Evolutionary conservation across 2,329 filamentous ascomycete species (phyloP).

Genomic region (Colletotrichum destructivum): DNA sequence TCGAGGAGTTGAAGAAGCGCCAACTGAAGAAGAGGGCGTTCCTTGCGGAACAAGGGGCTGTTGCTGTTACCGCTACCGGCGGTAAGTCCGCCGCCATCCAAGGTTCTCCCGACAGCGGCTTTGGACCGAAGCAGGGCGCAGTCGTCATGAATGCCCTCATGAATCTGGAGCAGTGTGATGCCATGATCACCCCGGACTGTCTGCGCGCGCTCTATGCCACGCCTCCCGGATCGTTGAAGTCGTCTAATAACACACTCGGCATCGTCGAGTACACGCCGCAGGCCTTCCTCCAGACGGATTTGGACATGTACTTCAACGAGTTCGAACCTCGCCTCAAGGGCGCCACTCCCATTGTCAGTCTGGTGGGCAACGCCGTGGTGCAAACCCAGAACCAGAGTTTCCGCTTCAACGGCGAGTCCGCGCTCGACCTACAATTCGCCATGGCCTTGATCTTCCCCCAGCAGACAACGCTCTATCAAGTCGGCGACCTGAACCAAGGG

Average conservation of each 20-base stretch:
- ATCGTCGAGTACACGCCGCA: conserved; percentile 68
- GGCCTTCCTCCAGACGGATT: conserved; percentile 65
- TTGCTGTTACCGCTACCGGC: background rate
- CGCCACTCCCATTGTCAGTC: conserved; percentile 59
- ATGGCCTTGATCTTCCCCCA: conserved; percentile 69
- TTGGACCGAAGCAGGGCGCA: conserved; percentile 51
- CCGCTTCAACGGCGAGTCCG: conserved; percentile 60
- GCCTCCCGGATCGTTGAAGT: conserved; percentile 53
- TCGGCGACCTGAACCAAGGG: conserved; percentile 53
- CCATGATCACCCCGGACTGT: conserved; percentile 71
- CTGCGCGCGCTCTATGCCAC: conserved; percentile 64
- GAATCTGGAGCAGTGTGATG: conserved; percentile 60
- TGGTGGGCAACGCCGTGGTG: conserved; percentile 63
- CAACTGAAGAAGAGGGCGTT: conserved; percentile 30
- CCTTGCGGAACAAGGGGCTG: conserved; percentile 41
- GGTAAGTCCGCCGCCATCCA: conserved; percentile 47
- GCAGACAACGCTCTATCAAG: conserved; percentile 63
- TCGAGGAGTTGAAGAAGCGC: conserved; percentile 47
- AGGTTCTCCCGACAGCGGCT: conserved; percentile 46
- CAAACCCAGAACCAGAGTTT: conserved; percentile 51
- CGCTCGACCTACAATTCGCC: conserved; percentile 69
- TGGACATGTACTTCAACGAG: conserved; percentile 63
- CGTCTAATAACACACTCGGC: conserved; percentile 62
- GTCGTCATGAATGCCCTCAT: conserved; percentile 50
- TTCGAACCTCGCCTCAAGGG: conserved; percentile 60